A percentile compares a stretch with the other conserved stretches of the same genome.
phyloP scores from a whole-genome alignment of 2,329 filamentous ascomycete genomes.

The Phoma sp. region DNA sequence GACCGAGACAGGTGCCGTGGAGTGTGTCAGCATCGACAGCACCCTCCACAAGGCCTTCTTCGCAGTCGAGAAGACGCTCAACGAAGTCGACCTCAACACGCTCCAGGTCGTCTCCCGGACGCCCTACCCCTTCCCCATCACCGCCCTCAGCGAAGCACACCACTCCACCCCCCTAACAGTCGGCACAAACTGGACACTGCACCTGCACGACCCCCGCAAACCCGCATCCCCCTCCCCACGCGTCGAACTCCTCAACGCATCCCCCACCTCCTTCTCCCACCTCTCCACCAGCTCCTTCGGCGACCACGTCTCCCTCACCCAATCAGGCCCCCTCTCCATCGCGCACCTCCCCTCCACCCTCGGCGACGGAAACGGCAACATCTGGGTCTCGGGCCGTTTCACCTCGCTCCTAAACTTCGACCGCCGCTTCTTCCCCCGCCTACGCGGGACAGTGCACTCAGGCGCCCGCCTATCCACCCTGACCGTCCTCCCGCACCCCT shows the following conservation, averaged over 20 bases:
- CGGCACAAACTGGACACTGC: slow-evolving; percentile 80
- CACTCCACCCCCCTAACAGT: slow-evolving; percentile 77
- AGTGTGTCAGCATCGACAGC: slow-evolving; percentile 83
- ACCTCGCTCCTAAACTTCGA: slow-evolving; percentile 90
- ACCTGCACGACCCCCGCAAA: slow-evolving; percentile 78
- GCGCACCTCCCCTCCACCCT: slow-evolving; percentile 72
- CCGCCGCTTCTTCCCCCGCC: slow-evolving; percentile 79
- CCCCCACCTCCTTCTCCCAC: slow-evolving; percentile 35
- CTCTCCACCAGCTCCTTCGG: slow-evolving; percentile 58
- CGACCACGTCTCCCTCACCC: slow-evolving; percentile 73
- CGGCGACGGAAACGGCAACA: slow-evolving; percentile 71
- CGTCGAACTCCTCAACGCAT: slow-evolving; percentile 40
- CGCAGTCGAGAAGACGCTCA: slow-evolving; percentile 76
- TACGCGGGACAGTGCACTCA: slow-evolving; percentile 81
- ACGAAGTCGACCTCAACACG: slow-evolving; percentile 81
- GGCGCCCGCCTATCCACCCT: slow-evolving; percentile 80
- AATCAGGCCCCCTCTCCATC: slow-evolving; percentile 83
- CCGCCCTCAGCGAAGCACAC: slow-evolving; percentile 75
- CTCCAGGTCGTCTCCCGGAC: slow-evolving; percentile 72
- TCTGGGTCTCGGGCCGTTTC: slow-evolving; percentile 89
- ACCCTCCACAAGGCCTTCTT: slow-evolving; percentile 73
- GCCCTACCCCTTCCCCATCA: slow-evolving; percentile 81
- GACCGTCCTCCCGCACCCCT: slow-evolving; percentile 71
- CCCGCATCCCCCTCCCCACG: slow-evolving; percentile 20
- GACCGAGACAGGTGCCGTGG: slow-evolving; percentile 75